These are phyloP conservation scores for Mrakia blollopis DNA, from an alignment of 768 basidiomycete species.

Conservation along the genomic window DNA sequence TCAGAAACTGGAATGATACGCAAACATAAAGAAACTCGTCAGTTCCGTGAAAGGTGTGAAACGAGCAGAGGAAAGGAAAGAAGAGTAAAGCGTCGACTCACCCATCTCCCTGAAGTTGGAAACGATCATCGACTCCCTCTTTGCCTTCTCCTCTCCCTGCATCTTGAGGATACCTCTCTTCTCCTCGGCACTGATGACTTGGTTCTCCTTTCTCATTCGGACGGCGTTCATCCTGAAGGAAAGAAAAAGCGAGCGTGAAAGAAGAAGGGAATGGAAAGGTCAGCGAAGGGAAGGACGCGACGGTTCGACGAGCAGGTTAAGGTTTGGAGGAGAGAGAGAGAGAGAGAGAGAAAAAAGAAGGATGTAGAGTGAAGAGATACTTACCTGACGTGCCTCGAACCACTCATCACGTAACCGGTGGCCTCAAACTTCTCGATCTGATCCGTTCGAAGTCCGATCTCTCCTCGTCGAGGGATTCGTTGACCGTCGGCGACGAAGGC, in stretches of 20 bases:
- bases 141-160: constrained; percentile 83
- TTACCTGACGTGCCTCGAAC: constrained; percentile 66
- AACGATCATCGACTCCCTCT: constrained; percentile 80
- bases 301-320: not conserved
- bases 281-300: not conserved
- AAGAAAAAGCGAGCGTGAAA: too few species aligned
- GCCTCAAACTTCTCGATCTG: constrained; percentile 82
- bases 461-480: constrained; percentile 97
- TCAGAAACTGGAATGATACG: constrained; percentile 2
- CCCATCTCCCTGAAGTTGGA: constrained; percentile 82
- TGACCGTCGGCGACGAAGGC: constrained; percentile 80
- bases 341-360: too few species aligned
- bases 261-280: not conserved
- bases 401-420: constrained; percentile 97
- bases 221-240: constrained; percentile 86
- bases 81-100: not conserved
- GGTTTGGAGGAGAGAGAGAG: too few species aligned
- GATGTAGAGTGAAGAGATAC: not conserved
- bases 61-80: not conserved
- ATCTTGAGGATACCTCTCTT: constrained; percentile 77
- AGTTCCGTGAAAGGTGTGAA: not conserved
- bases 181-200: constrained; percentile 98
- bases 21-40: not conserved
- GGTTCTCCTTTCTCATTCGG: constrained; percentile 97
- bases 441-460: constrained; percentile 85